These are phyloP conservation scores for Colletotrichum sp. DNA, from an alignment of 2,329 filamentous ascomycete genomes.

Conservation along the genomic window DNA sequence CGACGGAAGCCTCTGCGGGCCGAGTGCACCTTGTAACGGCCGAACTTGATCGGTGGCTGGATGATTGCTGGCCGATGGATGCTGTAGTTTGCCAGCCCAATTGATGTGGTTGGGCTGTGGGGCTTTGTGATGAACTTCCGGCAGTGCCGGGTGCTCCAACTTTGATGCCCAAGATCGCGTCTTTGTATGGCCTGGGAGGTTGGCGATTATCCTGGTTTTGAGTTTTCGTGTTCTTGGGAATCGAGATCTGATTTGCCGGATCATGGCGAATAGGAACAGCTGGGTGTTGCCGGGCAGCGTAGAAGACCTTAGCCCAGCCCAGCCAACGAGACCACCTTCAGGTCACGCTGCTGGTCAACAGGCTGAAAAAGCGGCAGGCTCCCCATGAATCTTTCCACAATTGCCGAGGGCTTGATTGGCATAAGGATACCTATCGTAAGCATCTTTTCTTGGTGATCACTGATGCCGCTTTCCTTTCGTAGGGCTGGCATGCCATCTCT, in stretches of 20 bases:
- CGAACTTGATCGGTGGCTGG: not conserved
- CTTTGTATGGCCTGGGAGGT: not conserved
- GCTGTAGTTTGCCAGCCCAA: not conserved
- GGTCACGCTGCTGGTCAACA: not conserved
- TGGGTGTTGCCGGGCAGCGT: not conserved
- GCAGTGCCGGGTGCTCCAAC: not conserved
- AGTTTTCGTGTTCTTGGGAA: not conserved
- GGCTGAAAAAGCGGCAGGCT: not conserved
- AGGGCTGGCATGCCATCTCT: not conserved
- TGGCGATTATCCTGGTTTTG: not conserved
- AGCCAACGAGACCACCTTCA: not conserved
- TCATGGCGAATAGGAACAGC: not conserved
- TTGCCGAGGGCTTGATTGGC: accelerated
- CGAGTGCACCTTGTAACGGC: not conserved
- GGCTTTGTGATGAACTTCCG: not conserved
- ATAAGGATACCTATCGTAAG: accelerated
- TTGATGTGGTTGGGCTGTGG: not conserved
- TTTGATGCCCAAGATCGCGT: not conserved
- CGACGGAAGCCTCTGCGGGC: not conserved
- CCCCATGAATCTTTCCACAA: accelerated
- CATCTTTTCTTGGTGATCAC: accelerated
- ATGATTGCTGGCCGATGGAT: not conserved
- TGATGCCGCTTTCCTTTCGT: not conserved
- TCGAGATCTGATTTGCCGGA: not conserved
- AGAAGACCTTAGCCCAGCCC: not conserved